Percentiles rank a stretch among this genome's conserved stretches.
phyloP scores from a whole-genome alignment of 345 rosid species.

The Eucalyptus pumila region DNA sequence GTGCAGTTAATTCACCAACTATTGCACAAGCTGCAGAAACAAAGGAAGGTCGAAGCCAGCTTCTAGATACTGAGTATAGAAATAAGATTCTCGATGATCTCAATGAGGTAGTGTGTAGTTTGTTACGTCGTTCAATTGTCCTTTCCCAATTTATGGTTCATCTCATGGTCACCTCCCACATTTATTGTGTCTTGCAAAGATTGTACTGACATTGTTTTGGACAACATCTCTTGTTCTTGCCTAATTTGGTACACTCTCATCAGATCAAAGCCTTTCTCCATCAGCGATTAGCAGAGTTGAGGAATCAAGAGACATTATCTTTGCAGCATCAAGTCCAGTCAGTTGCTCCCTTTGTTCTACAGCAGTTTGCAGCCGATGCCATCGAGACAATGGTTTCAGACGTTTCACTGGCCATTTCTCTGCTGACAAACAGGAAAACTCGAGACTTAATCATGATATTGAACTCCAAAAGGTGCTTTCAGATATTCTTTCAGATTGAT shows the following conservation, averaged over 20 bases:
- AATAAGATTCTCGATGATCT: constrained; percentile 90
- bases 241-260: not conserved
- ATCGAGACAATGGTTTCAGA: constrained; percentile 59
- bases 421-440: constrained; percentile 77
- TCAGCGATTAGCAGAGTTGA: constrained; percentile 68
- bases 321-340: constrained; percentile 92
- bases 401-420: constrained; percentile 50
- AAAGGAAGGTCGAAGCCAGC: constrained; percentile 60
- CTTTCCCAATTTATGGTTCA: not conserved
- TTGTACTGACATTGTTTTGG: not conserved
- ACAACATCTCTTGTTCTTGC: not conserved
- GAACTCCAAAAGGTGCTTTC: constrained; percentile 80
- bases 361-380: constrained; percentile 73
- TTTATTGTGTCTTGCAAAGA: not conserved
- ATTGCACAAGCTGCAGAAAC: constrained; percentile 20
- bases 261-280: constrained; percentile 84
- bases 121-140: not conserved
- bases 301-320: constrained; percentile 65
- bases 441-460: constrained; percentile 85
- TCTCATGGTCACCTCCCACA: not conserved
- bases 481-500: not conserved
- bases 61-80: constrained; percentile 80
- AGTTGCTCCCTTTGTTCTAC: constrained; percentile 80
- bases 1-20: constrained; percentile 20
- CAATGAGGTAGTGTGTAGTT: constrained; percentile 48